A percentile compares a stretch with the other conserved stretches of the same genome.
Conservation (phyloP, 1,139 yeast species). For the Casaregolazyma suthepensis region DNA sequence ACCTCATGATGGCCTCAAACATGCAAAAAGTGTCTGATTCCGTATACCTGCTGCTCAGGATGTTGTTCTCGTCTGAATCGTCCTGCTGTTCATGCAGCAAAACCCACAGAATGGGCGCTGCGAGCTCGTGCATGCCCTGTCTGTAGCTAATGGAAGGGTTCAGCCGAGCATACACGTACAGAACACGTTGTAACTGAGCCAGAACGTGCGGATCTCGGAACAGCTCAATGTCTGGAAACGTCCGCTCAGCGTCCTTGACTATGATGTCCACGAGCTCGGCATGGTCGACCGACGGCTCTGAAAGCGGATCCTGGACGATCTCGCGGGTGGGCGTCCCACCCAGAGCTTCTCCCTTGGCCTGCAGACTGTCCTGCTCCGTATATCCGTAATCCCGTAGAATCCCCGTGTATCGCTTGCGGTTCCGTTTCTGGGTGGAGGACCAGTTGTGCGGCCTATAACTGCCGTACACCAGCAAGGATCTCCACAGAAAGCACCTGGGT, state of each 20-base stretch:
- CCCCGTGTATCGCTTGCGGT: constrained; percentile 13
- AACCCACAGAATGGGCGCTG: constrained; percentile 41
- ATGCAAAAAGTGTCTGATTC: constrained; percentile 30
- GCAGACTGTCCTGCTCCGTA: neutral
- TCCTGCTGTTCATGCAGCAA: constrained; percentile 17
- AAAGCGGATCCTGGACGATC: constrained; percentile 13
- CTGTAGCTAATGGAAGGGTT: constrained; percentile 48
- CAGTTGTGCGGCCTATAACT: constrained; percentile 20
- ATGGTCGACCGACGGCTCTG: constrained; percentile 17
- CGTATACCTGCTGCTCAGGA: constrained; percentile 10
- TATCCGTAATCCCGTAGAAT: constrained; percentile 8
- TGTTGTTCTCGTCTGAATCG: constrained; percentile 5
- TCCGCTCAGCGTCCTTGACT: constrained; percentile 45
- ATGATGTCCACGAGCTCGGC: constrained; percentile 26
- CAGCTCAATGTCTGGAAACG: constrained; percentile 53
- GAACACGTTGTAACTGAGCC: constrained; percentile 39
- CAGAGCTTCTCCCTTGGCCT: constrained; percentile 3
- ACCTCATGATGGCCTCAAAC: constrained; percentile 31
- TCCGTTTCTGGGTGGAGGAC: constrained; percentile 16
- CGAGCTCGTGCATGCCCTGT: constrained; percentile 59
- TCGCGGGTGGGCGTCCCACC: neutral
- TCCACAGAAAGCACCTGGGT: constrained; percentile 26
- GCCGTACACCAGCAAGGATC: constrained; percentile 22
- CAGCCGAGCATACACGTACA: constrained; percentile 49
- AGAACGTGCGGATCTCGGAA: constrained; percentile 33